Conservation (phyloP, 139 green algal species). For the Spirogloea muscicola region DNA sequence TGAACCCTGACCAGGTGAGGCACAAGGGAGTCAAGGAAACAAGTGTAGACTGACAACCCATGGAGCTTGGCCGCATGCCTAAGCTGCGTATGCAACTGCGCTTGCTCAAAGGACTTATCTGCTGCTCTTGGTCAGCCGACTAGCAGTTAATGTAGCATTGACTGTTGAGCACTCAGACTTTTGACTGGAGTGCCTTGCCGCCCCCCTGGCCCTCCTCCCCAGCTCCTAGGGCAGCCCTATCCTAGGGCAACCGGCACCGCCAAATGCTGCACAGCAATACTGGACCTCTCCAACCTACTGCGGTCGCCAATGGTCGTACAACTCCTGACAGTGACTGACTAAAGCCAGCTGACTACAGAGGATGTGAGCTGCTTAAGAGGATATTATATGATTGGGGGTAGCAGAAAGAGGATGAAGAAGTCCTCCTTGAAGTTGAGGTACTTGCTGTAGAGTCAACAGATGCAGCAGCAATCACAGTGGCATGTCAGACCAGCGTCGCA, state of each 20-base stretch:
- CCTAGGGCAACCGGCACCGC: too few species aligned
- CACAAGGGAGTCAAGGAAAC: neutral
- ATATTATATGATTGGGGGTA: constrained; percentile 77
- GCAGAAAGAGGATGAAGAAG: constrained; percentile 75
- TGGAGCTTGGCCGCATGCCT: neutral
- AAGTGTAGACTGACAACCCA: neutral
- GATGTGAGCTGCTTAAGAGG: constrained; percentile 11
- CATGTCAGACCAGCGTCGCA: too few species aligned
- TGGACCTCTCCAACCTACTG: too few species aligned
- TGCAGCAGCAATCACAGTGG: too few species aligned
- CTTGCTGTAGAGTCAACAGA: too few species aligned
- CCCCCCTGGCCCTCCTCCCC: neutral
- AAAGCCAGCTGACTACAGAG: neutral
- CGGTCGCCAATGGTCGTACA: neutral
- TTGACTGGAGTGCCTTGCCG: neutral
- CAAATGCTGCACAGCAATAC: too few species aligned
- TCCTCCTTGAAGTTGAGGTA: constrained; percentile 54
- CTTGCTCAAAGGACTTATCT: too few species aligned
- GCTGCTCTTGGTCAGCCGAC: neutral
- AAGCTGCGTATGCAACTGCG: too few species aligned
- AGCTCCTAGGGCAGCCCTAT: too few species aligned
- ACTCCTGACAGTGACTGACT: neutral
- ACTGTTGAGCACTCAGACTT: neutral
- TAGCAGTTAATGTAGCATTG: neutral
- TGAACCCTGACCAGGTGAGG: constrained; percentile 6